phyloP scores from a whole-genome alignment of 257 asterid species.

The Eucommia ulmoides region DNA sequence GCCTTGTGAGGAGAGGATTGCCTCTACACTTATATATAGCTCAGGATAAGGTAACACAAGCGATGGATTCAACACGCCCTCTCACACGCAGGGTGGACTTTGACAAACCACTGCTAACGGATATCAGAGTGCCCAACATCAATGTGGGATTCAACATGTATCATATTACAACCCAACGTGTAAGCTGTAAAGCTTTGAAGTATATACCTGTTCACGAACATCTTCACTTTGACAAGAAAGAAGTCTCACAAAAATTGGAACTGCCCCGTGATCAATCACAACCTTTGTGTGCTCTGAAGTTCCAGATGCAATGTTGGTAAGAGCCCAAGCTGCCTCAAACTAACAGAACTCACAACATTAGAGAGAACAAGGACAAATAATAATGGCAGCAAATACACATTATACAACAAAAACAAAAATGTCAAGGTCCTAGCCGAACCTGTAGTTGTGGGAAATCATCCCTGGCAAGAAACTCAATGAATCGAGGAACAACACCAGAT shows the following conservation, averaged over 20 bases:
- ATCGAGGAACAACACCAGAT: slow-evolving; percentile 83
- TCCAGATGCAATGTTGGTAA: slow-evolving; percentile 93
- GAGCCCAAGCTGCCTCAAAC: slow-evolving; percentile 99
- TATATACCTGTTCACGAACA: slow-evolving; percentile 81
- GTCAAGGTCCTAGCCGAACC: too few species aligned
- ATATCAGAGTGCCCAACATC: too few species aligned
- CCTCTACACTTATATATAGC: too few species aligned
- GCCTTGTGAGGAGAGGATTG: too few species aligned
- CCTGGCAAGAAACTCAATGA: slow-evolving; percentile 75
- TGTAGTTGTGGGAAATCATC: slow-evolving; percentile 82
- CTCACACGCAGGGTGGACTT: too few species aligned
- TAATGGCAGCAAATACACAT: slow-evolving; percentile 1
- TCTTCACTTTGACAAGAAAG: slow-evolving; percentile 77
- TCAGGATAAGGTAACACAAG: too few species aligned
- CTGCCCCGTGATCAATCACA: slow-evolving; percentile 88
- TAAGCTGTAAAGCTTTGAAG: too few species aligned
- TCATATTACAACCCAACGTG: too few species aligned
- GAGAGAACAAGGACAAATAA: slow-evolving; percentile 1
- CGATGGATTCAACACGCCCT: too few species aligned
- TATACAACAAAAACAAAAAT: too few species aligned
- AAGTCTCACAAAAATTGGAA: slow-evolving; percentile 71
- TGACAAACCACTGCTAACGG: too few species aligned
- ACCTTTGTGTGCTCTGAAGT: slow-evolving; percentile 84
- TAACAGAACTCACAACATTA: slow-evolving; percentile 17
- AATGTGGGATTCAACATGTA: too few species aligned